Conservation (phyloP, 2,329 filamentous ascomycete species). For the Lachnellula subtilissima region DNA sequence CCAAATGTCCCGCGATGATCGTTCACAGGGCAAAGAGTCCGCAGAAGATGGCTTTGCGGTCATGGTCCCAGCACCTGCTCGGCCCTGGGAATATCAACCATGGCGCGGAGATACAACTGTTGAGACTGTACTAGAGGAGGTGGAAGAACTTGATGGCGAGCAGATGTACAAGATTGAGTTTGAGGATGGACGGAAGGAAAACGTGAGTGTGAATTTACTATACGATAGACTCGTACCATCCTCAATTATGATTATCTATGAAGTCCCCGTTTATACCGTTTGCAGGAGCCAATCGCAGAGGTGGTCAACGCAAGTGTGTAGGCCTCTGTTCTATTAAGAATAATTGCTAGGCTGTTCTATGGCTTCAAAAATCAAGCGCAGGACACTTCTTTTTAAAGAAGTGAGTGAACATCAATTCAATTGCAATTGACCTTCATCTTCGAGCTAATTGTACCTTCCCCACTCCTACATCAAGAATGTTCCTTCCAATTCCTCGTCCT, state of each 20-base stretch:
- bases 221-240: neutral
- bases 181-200: slow-evolving; percentile 29
- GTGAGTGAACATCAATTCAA: neutral
- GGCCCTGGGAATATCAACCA: slow-evolving; percentile 27
- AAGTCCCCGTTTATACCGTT: neutral
- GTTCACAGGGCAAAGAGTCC: neutral
- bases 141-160: slow-evolving; percentile 15
- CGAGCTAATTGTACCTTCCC: neutral
- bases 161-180: slow-evolving; percentile 29
- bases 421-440: neutral
- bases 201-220: slow-evolving; percentile 25
- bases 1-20: slow-evolving; percentile 4
- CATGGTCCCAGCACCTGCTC: slow-evolving; percentile 21
- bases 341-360: neutral
- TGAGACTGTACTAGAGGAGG: slow-evolving; percentile 26
- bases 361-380: neutral
- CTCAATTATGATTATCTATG: neutral
- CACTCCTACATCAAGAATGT: neutral
- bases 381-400: neutral
- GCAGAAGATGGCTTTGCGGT: slow-evolving; percentile 20
- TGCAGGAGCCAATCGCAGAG: neutral
- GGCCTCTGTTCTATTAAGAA: neutral
- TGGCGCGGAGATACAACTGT: slow-evolving; percentile 28
- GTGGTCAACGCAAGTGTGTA: neutral
- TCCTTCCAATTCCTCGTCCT: neutral